A percentile compares a stretch with the other conserved stretches of the same genome.
phyloP scores from a whole-genome alignment of 129 eudicot species.

The Flaveria brownii region DNA sequence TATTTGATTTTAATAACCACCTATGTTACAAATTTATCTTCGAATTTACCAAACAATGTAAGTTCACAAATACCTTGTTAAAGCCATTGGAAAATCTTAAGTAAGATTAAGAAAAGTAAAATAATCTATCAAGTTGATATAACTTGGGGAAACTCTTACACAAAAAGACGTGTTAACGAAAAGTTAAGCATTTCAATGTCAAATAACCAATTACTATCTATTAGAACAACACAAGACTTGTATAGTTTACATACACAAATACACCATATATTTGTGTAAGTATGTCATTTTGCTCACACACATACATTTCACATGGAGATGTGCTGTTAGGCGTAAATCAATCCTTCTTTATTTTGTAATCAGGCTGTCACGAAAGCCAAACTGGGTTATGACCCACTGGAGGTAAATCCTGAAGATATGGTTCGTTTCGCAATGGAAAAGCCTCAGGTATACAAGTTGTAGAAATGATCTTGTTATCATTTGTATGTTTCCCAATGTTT shows the following conservation, averaged over 20 bases:
- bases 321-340: neutral
- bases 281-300: neutral
- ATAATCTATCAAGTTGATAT: neutral
- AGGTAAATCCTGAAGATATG: conserved; percentile 99
- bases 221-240: neutral
- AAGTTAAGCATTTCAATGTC: neutral
- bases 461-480: conserved; percentile 8
- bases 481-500: neutral
- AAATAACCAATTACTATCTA: neutral
- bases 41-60: neutral
- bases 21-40: neutral
- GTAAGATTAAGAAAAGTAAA: neutral
- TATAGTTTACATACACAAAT: conserved; percentile 8
- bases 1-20: neutral
- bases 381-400: conserved; percentile 94
- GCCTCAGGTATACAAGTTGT: conserved; percentile 77
- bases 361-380: conserved; percentile 98
- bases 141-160: neutral
- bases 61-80: neutral
- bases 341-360: conserved; percentile 17
- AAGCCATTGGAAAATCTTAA: conserved; percentile 4
- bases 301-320: neutral
- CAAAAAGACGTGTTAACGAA: neutral
- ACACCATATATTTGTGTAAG: neutral
- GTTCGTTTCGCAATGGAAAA: conserved; percentile 91